phyloP scores from a whole-genome alignment of 2,329 filamentous ascomycete species.

The Stromatinia cepivora region DNA sequence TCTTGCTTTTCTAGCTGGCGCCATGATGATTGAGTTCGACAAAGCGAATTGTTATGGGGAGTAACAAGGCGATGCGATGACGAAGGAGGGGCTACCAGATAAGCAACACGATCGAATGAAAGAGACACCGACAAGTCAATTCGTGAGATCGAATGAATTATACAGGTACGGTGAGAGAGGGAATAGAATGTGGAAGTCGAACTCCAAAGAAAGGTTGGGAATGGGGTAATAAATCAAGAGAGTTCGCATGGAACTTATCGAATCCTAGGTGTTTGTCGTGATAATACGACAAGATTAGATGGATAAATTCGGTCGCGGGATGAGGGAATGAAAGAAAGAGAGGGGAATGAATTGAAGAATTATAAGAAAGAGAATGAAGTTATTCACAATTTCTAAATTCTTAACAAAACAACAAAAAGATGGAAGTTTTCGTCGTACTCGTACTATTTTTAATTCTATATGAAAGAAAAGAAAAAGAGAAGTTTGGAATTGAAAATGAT shows the following conservation, averaged over 20 bases:
- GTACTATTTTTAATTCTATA: too few species aligned
- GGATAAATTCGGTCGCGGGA: too few species aligned
- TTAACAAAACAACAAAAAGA: not conserved
- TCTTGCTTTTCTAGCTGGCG: conserved; percentile 29
- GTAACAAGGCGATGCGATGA: not conserved
- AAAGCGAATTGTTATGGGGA: not conserved
- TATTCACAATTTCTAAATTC: not conserved
- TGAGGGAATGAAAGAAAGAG: not conserved
- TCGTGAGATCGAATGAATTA: not conserved
- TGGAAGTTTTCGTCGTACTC: too few species aligned
- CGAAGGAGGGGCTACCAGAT: not conserved
- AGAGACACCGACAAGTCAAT: not conserved
- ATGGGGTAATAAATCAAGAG: not conserved
- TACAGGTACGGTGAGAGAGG: not conserved
- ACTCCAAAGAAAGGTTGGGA: not conserved
- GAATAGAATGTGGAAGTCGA: not conserved
- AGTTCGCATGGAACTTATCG: not conserved
- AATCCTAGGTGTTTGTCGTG: not conserved
- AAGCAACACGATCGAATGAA: not conserved
- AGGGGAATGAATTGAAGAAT: too few species aligned
- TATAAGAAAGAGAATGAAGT: not conserved
- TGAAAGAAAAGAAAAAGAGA: not conserved
- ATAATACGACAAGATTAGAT: not conserved
- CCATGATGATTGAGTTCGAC: conserved; percentile 22
- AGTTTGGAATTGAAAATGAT: not conserved